These are phyloP conservation scores for Favolaschia claudopus DNA, from an alignment of 768 basidiomycete species.

Conservation along the genomic window DNA sequence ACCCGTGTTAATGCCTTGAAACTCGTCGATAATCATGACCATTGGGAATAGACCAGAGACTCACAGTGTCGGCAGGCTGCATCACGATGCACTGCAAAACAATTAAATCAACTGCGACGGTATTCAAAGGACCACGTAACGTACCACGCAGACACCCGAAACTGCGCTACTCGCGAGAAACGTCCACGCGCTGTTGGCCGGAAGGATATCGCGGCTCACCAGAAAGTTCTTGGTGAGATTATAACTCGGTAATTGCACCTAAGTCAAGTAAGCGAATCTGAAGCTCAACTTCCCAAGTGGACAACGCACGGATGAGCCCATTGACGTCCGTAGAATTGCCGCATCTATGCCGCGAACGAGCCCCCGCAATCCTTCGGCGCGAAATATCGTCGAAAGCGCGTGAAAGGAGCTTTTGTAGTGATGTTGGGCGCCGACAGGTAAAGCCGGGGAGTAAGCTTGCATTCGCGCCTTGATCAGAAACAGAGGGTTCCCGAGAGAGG, in stretches of 20 bases:
- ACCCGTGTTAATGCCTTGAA: conserved; percentile 85
- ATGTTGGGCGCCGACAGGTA: conserved; percentile 96
- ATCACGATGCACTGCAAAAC: conserved; percentile 77
- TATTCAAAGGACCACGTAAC: conserved; percentile 35
- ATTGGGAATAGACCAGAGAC: conserved; percentile 1
- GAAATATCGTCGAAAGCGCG: conserved; percentile 82
- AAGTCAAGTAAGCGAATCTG: conserved; percentile 1
- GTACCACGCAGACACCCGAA: conserved; percentile 91
- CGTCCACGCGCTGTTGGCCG: conserved; percentile 83
- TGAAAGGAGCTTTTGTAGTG: conserved; percentile 86
- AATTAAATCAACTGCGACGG: not conserved
- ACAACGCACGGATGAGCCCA: conserved; percentile 82
- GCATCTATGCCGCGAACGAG: conserved; percentile 92
- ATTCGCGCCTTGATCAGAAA: conserved; percentile 98
- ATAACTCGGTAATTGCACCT: conserved; percentile 96
- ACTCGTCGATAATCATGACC: not conserved
- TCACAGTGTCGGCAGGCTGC: conserved; percentile 93
- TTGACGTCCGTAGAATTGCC: conserved; percentile 90
- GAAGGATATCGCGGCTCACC: conserved; percentile 69
- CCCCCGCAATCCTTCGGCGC: conserved; percentile 79
- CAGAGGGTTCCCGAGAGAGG: conserved; percentile 84
- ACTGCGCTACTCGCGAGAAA: conserved; percentile 89
- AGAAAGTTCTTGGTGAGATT: conserved; percentile 90
- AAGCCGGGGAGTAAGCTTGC: conserved; percentile 96
- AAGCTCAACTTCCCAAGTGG: not conserved